phyloP scores from a whole-genome alignment of 2,329 filamentous ascomycete species.

The Hypoxylon sp. region DNA sequence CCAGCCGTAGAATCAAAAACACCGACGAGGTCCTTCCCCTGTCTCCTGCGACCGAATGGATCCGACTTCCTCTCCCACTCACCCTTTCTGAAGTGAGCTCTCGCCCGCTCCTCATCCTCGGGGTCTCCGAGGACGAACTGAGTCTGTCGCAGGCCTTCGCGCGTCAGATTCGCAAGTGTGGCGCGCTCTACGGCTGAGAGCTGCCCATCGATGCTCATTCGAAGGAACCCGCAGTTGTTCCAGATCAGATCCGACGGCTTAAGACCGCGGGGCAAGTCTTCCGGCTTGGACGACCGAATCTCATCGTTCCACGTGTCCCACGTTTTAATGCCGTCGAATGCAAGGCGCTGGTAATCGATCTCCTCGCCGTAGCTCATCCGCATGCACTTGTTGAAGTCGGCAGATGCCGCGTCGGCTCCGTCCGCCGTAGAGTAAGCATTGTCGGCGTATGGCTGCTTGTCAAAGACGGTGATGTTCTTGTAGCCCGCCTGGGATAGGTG shows the following conservation, averaged over 20 bases:
- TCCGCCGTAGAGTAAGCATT: constrained; percentile 54
- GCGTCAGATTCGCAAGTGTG: constrained; percentile 53
- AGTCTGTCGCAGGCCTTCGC: constrained; percentile 50
- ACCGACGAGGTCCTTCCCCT: constrained; percentile 46
- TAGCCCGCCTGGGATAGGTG: constrained; percentile 58
- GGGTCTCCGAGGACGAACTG: constrained; percentile 52
- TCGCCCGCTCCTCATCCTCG: constrained; percentile 47
- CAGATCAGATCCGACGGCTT: constrained; percentile 27
- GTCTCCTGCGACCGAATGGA: constrained; percentile 50
- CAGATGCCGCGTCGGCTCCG: constrained; percentile 51
- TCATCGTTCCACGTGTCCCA: constrained; percentile 60
- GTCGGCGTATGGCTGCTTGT: constrained; percentile 57
- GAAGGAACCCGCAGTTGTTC: constrained; percentile 29
- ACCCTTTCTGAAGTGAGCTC: constrained; percentile 42
- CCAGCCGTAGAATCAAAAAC: constrained; percentile 60
- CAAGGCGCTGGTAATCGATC: constrained; percentile 58
- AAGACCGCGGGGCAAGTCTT: constrained; percentile 52
- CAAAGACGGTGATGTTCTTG: constrained; percentile 59
- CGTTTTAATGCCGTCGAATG: constrained; percentile 53
- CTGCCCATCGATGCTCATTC: constrained; percentile 44
- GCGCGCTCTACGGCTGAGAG: constrained; percentile 53
- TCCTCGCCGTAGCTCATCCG: constrained; percentile 55
- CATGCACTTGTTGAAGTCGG: constrained; percentile 58
- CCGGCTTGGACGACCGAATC: constrained; percentile 45
- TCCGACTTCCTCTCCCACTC: constrained; percentile 41